A percentile compares a stretch with the other conserved stretches of the same genome.
Evolutionary conservation across 306 rosid genomes (phyloP).

Genomic region (Prunus padus): DNA sequence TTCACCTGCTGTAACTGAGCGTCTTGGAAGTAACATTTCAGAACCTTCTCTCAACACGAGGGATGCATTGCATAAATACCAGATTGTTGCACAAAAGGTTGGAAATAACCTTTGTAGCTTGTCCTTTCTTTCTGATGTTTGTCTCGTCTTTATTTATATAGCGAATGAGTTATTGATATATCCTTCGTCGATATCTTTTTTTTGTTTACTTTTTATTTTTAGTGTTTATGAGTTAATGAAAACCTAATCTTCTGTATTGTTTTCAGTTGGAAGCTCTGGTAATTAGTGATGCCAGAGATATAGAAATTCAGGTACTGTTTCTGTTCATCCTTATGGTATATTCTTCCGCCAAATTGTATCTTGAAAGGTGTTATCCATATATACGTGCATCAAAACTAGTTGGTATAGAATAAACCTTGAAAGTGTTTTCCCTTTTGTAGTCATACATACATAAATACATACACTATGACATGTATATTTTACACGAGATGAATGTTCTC

Average conservation of each 20-base stretch:
- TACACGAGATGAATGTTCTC: not conserved
- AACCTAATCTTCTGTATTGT: conserved; percentile 17
- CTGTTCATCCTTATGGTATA: not conserved
- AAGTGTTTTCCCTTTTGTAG: not conserved
- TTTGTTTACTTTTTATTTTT: not conserved
- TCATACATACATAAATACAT: not conserved
- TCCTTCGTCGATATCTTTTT: not conserved
- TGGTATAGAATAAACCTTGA: too few species aligned
- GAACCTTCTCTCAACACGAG: conserved; percentile 84
- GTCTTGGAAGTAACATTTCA: conserved; percentile 63
- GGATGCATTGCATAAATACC: conserved; percentile 91
- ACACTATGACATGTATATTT: not conserved
- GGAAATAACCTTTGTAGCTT: conserved; percentile 6
- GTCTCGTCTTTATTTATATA: not conserved
- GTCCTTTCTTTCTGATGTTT: conserved; percentile 10
- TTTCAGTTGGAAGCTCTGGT: conserved; percentile 85
- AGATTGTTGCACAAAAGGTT: conserved; percentile 89
- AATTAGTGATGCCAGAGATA: conserved; percentile 63
- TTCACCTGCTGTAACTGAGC: conserved; percentile 65
- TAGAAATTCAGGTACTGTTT: conserved; percentile 72
- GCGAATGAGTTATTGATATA: not conserved
- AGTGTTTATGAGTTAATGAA: conserved; percentile 1
- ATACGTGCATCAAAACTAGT: not conserved
- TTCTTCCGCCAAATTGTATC: not conserved
- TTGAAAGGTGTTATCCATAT: too few species aligned